Base-by-base conservation (phyloP, 1,284 basidiomycete genomes). In the Cutaneotrichosporon spelunceum region DNA sequence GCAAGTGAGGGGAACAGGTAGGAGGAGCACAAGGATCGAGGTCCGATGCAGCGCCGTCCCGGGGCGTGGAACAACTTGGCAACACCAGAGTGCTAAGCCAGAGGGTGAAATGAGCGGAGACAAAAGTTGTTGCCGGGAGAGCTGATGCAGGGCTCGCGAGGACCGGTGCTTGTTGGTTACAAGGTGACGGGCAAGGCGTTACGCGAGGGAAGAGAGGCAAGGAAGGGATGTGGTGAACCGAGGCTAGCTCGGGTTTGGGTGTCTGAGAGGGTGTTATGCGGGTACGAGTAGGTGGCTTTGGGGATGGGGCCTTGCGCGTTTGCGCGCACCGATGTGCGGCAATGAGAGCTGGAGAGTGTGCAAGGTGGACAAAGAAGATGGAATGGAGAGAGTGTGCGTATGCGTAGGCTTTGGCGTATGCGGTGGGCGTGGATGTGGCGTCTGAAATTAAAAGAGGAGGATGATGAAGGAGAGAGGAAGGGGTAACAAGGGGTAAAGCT, bases 371-470 rank as follows among this genome's bases (percentile, higher is more conserved):
- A 30, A 45, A 45, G 21, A 47, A n/a, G 42, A 48, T 24, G 30
- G 24, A 48, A 11, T 23, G 2, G 45, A 47, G 50, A 26, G 45
- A 14, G 48, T 16, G 27, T 26, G 26, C 13, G 13, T 13, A 11
- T 13, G 23, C 23, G 9, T 21, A 26, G 45, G 45, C 2, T 33
- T 33, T 33, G 30, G 4, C 30, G 30, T 33, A 11, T 33, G 30
- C 13, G 30, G 30, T 33, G 30, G 36, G 36, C 36, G 39, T 42
- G 39, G 16, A 42, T 42, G 39, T 42, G 39, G 39, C 39, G 39
- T 42, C 39, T 42, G 39, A 42, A 42, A 42, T 42, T 42, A 42
- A 42, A 42, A 42, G 39, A 42, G 39, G 39, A 42, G 39, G 39
- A 42, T 42, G 39, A 42, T 16, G 39, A 42, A 42, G 16, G 39